A percentile compares a stretch with the other conserved stretches of the same genome.
Conservation (phyloP, 2,329 filamentous ascomycete genomes). For the Purpureocillium lavendulum region DNA sequence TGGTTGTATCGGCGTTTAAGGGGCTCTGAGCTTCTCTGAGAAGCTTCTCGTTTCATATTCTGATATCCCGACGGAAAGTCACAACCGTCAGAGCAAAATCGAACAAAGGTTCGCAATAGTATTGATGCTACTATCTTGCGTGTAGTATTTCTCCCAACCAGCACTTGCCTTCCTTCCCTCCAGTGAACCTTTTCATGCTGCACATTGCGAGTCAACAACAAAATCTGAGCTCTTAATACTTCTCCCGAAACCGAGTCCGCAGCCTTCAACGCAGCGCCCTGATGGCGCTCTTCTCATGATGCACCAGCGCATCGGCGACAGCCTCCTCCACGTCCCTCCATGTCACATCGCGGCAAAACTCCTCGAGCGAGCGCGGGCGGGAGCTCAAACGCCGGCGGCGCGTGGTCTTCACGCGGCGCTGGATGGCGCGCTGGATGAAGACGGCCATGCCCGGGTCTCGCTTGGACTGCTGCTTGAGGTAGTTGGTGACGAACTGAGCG, state of each 20-base stretch:
- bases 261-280: constrained; percentile 13
- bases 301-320: constrained; percentile 21
- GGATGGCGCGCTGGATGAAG: constrained; percentile 22
- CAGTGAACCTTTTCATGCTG: too few species aligned
- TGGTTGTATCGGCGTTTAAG: too few species aligned
- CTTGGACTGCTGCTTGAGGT: constrained; percentile 26
- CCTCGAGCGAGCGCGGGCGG: constrained; percentile 18
- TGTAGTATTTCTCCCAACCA: too few species aligned
- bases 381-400: constrained; percentile 4
- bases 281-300: constrained; percentile 11
- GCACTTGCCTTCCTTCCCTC: too few species aligned
- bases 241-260: too few species aligned
- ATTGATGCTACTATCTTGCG: too few species aligned
- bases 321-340: constrained; percentile 26
- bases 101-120: too few species aligned
- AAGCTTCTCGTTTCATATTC: not conserved
- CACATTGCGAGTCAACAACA: too few species aligned
- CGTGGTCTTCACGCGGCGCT: constrained; percentile 12
- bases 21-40: not conserved
- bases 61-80: too few species aligned
- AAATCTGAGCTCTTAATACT: too few species aligned
- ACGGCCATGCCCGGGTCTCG: constrained; percentile 24
- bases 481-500: constrained; percentile 19
- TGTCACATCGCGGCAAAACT: constrained; percentile 20
- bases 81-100: too few species aligned